Base-by-base conservation (phyloP, 352 stramenopile species). In the Globisporangium heterothallicum region DNA sequence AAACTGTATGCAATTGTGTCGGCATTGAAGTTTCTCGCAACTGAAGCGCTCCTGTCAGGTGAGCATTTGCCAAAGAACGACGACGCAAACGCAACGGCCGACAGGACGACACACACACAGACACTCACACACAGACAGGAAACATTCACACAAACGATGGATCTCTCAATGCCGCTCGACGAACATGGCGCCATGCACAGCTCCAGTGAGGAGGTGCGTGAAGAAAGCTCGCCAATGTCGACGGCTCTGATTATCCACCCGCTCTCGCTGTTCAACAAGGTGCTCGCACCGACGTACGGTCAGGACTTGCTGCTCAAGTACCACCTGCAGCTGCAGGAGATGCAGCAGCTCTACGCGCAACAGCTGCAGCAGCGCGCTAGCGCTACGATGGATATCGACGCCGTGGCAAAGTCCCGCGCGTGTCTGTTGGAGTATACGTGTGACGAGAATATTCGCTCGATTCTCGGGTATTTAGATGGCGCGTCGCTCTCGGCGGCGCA, bases 401-500 rank as follows among this genome's bases (percentile, higher is more conserved):
- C 22, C 1, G 34, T 41, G 22, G 64, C 58, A 24, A 59, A 16
- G 0, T 35, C 44, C n/a, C 21, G 13, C 8, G 61, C 62, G 12
- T 54, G 63, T 25, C 66, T 91, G 41, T 57, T 92, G 21, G 76
- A 92, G 63, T 83, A 68, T 54, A 78, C 78, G 9, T 92, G 81
- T 54, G 81, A 92, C 49, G 81, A 92, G 44, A 88, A 81, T 46
- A 29, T 92, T 21, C 59, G 68, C 50, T 38, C 51, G 8, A 80
- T 93, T 19, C 54, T 93, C 42, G 66, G 72, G 25, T 93, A 78
- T 54, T 56, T 93, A 25, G 78, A 93, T 57, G 83, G 78, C 9
- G 45, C 56, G 10, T 91, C 83, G 29, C 78, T 93, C 30, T 81
- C 76, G 21, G 53, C 63, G 0, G 63, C 64, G 29, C 74, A 80